Evolutionary conservation across 2,329 filamentous ascomycete genomes (phyloP).

Genomic region (Alternaria infectoria): DNA sequence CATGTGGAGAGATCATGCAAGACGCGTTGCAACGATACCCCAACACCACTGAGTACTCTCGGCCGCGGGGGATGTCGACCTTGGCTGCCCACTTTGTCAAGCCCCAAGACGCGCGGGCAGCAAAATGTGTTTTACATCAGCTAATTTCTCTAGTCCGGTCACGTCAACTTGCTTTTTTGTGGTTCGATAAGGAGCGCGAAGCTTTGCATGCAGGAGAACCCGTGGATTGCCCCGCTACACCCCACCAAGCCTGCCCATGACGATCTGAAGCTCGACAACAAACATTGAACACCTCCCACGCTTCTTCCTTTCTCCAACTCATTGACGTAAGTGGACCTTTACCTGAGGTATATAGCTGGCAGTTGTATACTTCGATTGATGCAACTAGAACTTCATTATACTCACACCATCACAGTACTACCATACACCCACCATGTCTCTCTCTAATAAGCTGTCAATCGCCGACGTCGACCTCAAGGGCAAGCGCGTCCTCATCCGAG

Average conservation of each 20-base stretch:
- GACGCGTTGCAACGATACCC: background rate
- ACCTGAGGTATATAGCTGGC: constrained; percentile 6
- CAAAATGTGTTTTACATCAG: constrained; percentile 11
- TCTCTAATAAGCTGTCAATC: constrained; percentile 97
- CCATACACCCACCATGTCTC: constrained; percentile 74
- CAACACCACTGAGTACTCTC: constrained; percentile 14
- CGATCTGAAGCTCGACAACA: constrained; percentile 28
- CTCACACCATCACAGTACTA: constrained; percentile 5
- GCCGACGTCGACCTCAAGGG: constrained; percentile 95
- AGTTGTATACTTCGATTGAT: background rate
- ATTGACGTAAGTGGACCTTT: constrained; percentile 24
- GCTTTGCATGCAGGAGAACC: constrained; percentile 14
- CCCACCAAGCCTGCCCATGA: constrained; percentile 31
- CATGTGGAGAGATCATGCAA: background rate
- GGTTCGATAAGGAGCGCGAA: constrained; percentile 30
- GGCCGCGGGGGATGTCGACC: constrained; percentile 28
- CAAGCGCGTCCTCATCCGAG: constrained; percentile 97
- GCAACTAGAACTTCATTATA: background rate
- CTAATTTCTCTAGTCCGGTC: constrained; percentile 12
- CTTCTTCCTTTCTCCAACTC: constrained; percentile 15
- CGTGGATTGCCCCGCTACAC: constrained; percentile 22
- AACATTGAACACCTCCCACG: constrained; percentile 22
- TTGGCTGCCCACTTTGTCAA: constrained; percentile 5
- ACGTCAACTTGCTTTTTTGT: constrained; percentile 29
- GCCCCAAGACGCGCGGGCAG: background rate